phyloP scores from a whole-genome alignment of 2,329 filamentous ascomycete genomes.

The Aspergillus sergii region DNA sequence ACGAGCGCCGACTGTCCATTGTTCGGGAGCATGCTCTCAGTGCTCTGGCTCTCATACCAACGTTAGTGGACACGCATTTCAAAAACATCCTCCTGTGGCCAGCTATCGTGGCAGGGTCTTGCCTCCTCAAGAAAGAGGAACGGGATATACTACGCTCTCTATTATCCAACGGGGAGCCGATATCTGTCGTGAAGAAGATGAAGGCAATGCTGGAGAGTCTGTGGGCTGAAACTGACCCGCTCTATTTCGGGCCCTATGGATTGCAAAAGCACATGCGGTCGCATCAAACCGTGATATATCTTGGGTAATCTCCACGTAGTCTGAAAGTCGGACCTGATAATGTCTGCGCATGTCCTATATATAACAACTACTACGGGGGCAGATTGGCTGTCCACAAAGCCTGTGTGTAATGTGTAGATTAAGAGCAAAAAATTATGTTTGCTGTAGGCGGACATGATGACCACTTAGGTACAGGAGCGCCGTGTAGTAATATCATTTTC shows the following conservation, averaged over 20 bases:
- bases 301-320: not conserved
- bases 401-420: too few species aligned
- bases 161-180: not conserved
- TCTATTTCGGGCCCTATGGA: conserved; percentile 1
- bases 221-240: not conserved
- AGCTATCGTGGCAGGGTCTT: not conserved
- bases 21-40: not conserved
- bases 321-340: not conserved
- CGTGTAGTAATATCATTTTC: too few species aligned
- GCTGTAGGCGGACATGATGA: too few species aligned
- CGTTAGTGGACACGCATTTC: not conserved
- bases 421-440: too few species aligned
- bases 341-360: not conserved
- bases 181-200: conserved; percentile 1
- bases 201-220: not conserved
- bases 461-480: too few species aligned
- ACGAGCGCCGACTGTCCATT: not conserved
- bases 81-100: not conserved
- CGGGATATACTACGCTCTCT: not conserved
- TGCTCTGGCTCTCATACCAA: not conserved
- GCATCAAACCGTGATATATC: not conserved
- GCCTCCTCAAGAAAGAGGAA: not conserved
- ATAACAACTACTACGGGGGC: too few species aligned
- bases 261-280: not conserved
- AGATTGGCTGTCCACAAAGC: too few species aligned